Evolutionary conservation across 306 rosid genomes (phyloP).

Genomic region (Casuarina glauca): DNA sequence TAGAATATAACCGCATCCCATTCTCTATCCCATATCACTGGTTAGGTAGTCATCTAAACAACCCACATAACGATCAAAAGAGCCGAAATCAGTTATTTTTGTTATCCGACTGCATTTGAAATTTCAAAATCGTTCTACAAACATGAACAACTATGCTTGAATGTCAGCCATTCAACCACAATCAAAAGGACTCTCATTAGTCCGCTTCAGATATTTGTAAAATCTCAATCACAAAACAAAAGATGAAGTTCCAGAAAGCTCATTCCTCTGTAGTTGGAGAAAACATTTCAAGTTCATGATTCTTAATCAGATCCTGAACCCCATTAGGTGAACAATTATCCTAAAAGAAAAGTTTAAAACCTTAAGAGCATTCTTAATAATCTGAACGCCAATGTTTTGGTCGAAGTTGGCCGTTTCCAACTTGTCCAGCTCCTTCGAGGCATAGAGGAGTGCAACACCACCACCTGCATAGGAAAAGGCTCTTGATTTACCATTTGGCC

Average conservation of each 20-base stretch:
- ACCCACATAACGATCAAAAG: not conserved
- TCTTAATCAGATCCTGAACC: not conserved
- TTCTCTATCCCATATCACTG: not conserved
- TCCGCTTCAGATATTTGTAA: not conserved
- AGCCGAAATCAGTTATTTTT: not conserved
- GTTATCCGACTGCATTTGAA: not conserved
- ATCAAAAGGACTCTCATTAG: not conserved
- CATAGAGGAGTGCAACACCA: slow-evolving; percentile 59
- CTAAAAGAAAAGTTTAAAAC: slow-evolving; percentile 11
- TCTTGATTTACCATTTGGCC: slow-evolving; percentile 5
- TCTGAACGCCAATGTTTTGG: slow-evolving; percentile 61
- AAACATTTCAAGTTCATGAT: not conserved
- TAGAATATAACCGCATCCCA: not conserved
- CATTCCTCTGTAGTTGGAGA: not conserved
- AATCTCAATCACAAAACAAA: not conserved
- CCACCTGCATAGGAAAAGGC: slow-evolving; percentile 38
- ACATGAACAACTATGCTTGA: not conserved
- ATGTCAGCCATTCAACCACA: not conserved
- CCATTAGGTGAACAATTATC: not conserved
- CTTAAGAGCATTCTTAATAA: slow-evolving; percentile 59
- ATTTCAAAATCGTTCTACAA: not conserved
- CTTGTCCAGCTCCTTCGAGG: slow-evolving; percentile 50
- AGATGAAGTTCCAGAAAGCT: not conserved
- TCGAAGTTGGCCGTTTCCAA: slow-evolving; percentile 52
- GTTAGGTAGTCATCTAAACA: not conserved